These are phyloP conservation scores for Linnemannia hyalina DNA, from an alignment of 192 early-diverging fungal genomes.

Conservation along the genomic window DNA sequence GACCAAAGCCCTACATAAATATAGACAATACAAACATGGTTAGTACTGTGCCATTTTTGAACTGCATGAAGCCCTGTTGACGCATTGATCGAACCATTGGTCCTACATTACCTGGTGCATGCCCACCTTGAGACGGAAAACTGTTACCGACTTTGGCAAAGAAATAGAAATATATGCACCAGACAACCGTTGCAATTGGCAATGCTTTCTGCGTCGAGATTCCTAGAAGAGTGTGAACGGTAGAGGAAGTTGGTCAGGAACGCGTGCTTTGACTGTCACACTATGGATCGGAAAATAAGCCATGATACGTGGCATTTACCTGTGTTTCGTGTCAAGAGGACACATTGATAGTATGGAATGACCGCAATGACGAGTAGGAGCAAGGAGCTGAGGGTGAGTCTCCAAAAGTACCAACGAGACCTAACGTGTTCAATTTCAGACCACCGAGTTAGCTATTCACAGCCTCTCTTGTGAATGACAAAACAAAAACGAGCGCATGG, in stretches of 20 bases:
- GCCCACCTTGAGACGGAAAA: slow-evolving; percentile 66
- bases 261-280: not conserved
- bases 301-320: slow-evolving; percentile 10
- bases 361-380: slow-evolving; percentile 77
- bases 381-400: slow-evolving; percentile 74
- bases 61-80: slow-evolving; percentile 15
- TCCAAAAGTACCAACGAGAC: slow-evolving; percentile 83
- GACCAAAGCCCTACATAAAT: slow-evolving; percentile 44
- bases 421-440: slow-evolving; percentile 35
- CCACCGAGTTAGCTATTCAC: not conserved
- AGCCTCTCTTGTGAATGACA: not conserved
- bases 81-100: slow-evolving; percentile 1
- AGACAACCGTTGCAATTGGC: slow-evolving; percentile 38
- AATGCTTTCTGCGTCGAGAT: slow-evolving; percentile 40
- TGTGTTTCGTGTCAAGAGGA: slow-evolving; percentile 66
- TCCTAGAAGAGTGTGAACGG: slow-evolving; percentile 16
- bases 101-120: slow-evolving; percentile 13
- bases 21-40: not conserved
- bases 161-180: slow-evolving; percentile 64
- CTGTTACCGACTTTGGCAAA: slow-evolving; percentile 73
- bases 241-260: not conserved
- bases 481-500: not conserved
- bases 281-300: not conserved
- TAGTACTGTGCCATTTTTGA: slow-evolving; percentile 11
- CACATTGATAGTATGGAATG: slow-evolving; percentile 83